Evolutionary conservation across 768 basidiomycete genomes (phyloP), one percentile per base, ranked within the genome.

Genomic region (Porpolomopsis calyptriformis): DNA sequence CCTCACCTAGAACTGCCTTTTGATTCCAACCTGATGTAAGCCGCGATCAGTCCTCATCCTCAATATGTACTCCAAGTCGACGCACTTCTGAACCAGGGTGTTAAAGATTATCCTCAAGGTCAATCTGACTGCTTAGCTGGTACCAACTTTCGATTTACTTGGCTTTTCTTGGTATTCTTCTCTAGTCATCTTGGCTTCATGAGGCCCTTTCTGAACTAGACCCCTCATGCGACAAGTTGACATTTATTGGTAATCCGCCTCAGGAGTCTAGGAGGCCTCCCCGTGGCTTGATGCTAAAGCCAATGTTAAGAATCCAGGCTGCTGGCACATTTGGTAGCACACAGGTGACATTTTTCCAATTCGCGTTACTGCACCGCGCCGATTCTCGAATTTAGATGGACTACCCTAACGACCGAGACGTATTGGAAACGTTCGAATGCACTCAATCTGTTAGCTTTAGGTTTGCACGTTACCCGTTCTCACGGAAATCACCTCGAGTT

Each of bases 201-300:
- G 91, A 96, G 49, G 91, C 93, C 0, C 74, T 97, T 11, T 80
- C 82, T 9, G 94, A 97, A 57, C 71, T 99, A 11, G 92, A 97
- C 53, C 77, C 89, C 14, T 85, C 89, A 0, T 89, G 83, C 58
- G 81, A 88, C 35, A 85, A 80, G 49, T 71, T 98, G 16, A 87
- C 85, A 0, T 80, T 98, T 60, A 77, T 86, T 20, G 80, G 85
- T 36, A 81, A 82, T 44, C 86, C 89, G 1, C 71, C 76, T 33
- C 53, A 61, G 16, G 51, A 55, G 50, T 50, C 57, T 41, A 53
- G 54, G 36, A 55, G 53, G 41, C 27, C 49, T 46, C 50, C 45
- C 22, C 46, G 55, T 22, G 43, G 18, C 25, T 45, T 57, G 33
- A 44, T 46, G 25, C 51, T 61, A n/a, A 76, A 72, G 57, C 82